Evolutionary conservation across 2,329 filamentous ascomycete species (phyloP), one percentile per base, ranked within the genome.

Genomic region (Juglanconis juglandina): DNA sequence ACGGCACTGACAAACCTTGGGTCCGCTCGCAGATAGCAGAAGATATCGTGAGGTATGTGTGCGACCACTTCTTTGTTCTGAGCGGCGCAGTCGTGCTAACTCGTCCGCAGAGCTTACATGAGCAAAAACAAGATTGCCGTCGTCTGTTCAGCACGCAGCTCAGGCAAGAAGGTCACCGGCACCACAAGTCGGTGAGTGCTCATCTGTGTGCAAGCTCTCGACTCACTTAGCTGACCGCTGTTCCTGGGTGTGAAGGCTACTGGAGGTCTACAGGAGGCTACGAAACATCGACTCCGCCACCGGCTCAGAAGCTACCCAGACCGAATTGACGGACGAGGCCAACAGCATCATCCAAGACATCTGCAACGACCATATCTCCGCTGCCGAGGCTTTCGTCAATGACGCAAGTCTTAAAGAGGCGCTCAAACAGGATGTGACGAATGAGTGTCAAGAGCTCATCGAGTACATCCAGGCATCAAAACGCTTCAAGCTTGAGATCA

Each of bases 71-170:
- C n/a, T 3, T 50, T 59, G 67, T 59, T 65, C 35, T 34, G 17
- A 56, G 63, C 33, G 34, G 55, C 33, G 57, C 53, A 49, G 39
- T 17, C 14, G 35, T 37, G 48, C 53, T 55, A 41, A 56, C 5
- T 37, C n/a, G 59, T 59, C 6, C 63, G 50, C 65, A 89, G 86
- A 67, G 78, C 82, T 24, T 83, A 81, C 71, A 76, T 96, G 58
- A 79, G 79, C 58, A 79, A 85, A 60, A 87, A 92, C 71, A 88
- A 88, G 73, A 87, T 97, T 65, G 93, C 92, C 59, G 89, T 99
- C 60, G 94, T 99, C 60, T 99, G 95, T 77, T 99, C 95, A 63
- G 95, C 95, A 47, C 84, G 95, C 72, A 97, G 92, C 77, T 95
- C 91, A 62, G 93, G 92, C 64, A 96, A 94, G 73, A 99, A 99